Percentiles rank a stretch among this genome's conserved stretches.
Evolutionary conservation across 805 yeast species (phyloP).

Genomic region (Teunomyces gatunensis): DNA sequence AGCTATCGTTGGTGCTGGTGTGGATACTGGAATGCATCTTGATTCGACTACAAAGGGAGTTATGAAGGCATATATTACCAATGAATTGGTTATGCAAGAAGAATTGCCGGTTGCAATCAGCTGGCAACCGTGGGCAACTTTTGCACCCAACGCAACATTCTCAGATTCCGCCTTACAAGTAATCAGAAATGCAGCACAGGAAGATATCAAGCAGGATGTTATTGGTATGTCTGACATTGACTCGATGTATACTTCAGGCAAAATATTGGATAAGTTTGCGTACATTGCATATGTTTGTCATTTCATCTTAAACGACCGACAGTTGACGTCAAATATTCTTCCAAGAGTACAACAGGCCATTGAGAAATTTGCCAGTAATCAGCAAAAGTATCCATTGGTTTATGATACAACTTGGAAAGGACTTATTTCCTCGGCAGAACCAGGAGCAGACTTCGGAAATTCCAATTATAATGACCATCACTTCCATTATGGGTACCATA

Average conservation of each 20-base stretch:
- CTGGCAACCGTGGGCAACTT: conserved; percentile 58
- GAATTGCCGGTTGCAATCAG: conserved; percentile 40
- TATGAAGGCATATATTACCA: conserved; percentile 44
- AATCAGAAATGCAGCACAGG: conserved; percentile 48
- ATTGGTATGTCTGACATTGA: conserved; percentile 60
- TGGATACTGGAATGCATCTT: conserved; percentile 32
- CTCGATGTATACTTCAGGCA: conserved; percentile 91
- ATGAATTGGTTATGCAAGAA: conserved; percentile 40
- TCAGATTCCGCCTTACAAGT: conserved; percentile 27
- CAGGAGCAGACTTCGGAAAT: conserved; percentile 68
- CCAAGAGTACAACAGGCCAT: conserved; percentile 65
- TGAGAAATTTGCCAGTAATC: conserved; percentile 63
- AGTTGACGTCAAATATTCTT: conserved; percentile 50
- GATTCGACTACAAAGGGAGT: conserved; percentile 53
- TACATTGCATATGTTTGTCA: conserved; percentile 74
- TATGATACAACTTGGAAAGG: conserved; percentile 85
- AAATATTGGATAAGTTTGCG: conserved; percentile 85
- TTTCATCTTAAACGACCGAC: conserved; percentile 56
- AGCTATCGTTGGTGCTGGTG: conserved; percentile 26
- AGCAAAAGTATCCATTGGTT: conserved; percentile 67
- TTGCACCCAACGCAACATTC: conserved; percentile 25
- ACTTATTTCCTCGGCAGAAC: conserved; percentile 64
- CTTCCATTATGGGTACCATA: conserved; percentile 73
- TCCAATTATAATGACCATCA: conserved; percentile 74
- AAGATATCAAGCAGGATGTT: conserved; percentile 56